Conservation (phyloP, 2,329 filamentous ascomycete genomes). For the Cucurbitaria berberidis region DNA sequence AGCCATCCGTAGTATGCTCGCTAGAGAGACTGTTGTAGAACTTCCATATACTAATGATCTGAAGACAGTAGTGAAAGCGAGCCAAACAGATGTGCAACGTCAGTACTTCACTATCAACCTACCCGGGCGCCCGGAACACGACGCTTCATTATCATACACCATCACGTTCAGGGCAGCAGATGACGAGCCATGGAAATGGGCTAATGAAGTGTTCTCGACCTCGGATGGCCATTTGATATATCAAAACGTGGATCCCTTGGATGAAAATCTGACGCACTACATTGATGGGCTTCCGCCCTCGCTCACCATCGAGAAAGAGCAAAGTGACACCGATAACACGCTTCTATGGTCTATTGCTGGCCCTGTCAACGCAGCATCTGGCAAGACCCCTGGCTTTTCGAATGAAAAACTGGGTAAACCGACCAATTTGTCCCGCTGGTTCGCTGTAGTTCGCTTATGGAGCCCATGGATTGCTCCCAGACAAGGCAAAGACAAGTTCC, state of each 20-base stretch:
- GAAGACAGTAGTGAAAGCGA: conserved; percentile 33
- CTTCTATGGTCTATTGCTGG: conserved; percentile 72
- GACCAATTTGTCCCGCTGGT: conserved; percentile 73
- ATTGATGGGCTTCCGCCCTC: conserved; percentile 64
- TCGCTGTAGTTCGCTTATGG: conserved; percentile 80
- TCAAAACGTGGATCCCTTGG: conserved; percentile 45
- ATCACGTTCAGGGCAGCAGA: conserved; percentile 67
- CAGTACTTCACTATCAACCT: conserved; percentile 64
- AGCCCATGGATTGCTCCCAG: conserved; percentile 87
- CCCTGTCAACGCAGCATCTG: conserved; percentile 61
- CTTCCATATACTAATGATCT: conserved; percentile 12
- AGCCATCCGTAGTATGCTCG: conserved; percentile 32
- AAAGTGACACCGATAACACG: conserved; percentile 72
- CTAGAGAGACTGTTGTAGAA: neutral
- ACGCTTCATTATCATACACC: conserved; percentile 67
- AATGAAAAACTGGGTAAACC: conserved; percentile 68
- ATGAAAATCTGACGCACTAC: conserved; percentile 59
- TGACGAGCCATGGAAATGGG: conserved; percentile 71
- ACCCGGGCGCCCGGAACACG: conserved; percentile 51
- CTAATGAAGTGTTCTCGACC: conserved; percentile 67
- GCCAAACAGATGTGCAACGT: conserved; percentile 25
- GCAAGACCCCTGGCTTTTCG: conserved; percentile 63
- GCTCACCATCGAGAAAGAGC: conserved; percentile 59
- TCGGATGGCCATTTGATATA: conserved; percentile 69
- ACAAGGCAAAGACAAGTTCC: conserved; percentile 73